phyloP scores from a whole-genome alignment of 202 grass and related monocot species.

The Panicum hallii region DNA sequence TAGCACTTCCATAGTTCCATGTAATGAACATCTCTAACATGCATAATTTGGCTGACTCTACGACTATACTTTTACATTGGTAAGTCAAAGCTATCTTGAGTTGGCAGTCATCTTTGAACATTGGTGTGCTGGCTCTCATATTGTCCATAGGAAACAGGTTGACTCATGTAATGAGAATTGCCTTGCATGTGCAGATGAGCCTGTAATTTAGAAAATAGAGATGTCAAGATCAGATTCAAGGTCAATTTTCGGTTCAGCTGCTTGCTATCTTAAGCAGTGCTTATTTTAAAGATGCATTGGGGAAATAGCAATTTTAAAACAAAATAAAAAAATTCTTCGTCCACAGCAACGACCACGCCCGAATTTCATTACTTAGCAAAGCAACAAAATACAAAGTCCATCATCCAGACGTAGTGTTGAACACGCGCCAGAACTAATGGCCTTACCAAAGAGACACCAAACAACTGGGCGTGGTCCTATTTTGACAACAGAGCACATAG shows the following conservation, averaged over 20 bases:
- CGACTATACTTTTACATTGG: conserved; percentile 35
- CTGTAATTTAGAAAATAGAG: conserved; percentile 43
- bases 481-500: too few relatives aligned
- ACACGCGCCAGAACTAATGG: too few relatives aligned
- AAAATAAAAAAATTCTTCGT: not conserved
- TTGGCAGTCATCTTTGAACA: conserved; percentile 61
- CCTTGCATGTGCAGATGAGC: conserved; percentile 41
- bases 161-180: conserved; percentile 51
- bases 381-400: too few relatives aligned
- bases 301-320: not conserved
- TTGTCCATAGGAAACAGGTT: conserved; percentile 46
- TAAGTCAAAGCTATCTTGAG: conserved; percentile 31
- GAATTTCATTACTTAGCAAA: too few relatives aligned
- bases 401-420: too few relatives aligned
- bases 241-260: not conserved
- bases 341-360: too few relatives aligned
- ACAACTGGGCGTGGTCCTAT: too few relatives aligned
- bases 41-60: conserved; percentile 21
- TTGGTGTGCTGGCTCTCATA: conserved; percentile 57
- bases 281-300: not conserved
- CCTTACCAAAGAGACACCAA: too few relatives aligned
- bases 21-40: conserved; percentile 3
- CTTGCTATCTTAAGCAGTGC: not conserved
- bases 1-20: conserved; percentile 35
- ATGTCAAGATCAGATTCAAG: conserved; percentile 2